Evolutionary conservation across 1,284 basidiomycete genomes (phyloP).

Genomic region (Hypsizygus ulmarius): DNA sequence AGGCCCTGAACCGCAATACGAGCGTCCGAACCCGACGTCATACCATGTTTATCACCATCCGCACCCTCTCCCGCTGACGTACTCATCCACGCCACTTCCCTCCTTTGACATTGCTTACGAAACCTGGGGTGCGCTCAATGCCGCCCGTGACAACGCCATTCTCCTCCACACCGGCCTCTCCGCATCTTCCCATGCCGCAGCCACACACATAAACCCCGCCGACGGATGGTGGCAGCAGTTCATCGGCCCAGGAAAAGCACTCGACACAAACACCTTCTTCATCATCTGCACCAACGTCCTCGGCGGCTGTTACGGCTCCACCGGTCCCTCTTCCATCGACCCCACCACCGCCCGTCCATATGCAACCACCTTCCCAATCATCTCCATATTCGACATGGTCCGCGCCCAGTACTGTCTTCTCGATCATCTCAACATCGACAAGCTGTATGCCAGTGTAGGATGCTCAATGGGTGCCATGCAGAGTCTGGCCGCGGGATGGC

Average conservation of each 20-base stretch:
- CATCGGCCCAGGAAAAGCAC: conserved; percentile 90
- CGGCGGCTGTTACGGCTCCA: conserved; percentile 96
- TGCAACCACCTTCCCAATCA: conserved; percentile 88
- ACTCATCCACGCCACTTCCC: conserved; percentile 69
- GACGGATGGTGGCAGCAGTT: conserved; percentile 99
- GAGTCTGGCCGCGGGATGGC: conserved; percentile 91
- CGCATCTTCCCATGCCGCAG: conserved; percentile 94
- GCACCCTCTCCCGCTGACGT: conserved; percentile 69
- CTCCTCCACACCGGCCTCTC: conserved; percentile 97
- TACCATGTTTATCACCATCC: conserved; percentile 68
- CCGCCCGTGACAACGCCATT: conserved; percentile 82
- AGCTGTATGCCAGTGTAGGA: conserved; percentile 90
- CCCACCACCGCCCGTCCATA: conserved; percentile 70
- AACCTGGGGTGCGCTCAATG: conserved; percentile 91
- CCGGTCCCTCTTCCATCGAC: conserved; percentile 85
- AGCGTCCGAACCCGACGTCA: conserved; percentile 66
- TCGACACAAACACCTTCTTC: conserved; percentile 93
- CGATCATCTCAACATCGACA: conserved; percentile 82
- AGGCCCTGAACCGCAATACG: conserved; percentile 78
- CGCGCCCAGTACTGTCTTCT: conserved; percentile 88
- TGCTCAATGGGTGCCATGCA: conserved; percentile 98
- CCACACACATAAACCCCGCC: conserved; percentile 73
- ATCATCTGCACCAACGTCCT: conserved; percentile 97
- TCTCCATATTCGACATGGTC: conserved; percentile 97
- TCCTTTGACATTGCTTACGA: conserved; percentile 93